Percentiles rank a stretch among this genome's conserved stretches.
phyloP scores from a whole-genome alignment of 768 basidiomycete species.

The Hericium alpestre region DNA sequence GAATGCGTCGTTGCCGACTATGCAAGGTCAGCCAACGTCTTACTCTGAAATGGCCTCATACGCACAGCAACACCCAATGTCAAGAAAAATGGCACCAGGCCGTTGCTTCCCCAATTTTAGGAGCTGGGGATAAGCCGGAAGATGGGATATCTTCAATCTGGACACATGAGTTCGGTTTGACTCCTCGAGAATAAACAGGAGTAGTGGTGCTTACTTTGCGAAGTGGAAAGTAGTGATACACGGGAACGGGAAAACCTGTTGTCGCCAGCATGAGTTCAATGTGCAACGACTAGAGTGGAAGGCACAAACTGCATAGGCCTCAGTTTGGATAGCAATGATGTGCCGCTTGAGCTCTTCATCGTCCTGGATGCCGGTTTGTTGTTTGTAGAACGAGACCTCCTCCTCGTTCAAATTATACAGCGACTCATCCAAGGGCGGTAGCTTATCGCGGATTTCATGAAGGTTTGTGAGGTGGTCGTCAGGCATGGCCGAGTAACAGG shows the following conservation, averaged over 20 bases:
- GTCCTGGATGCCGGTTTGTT: background rate
- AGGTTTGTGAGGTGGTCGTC: too few relatives aligned
- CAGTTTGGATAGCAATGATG: conserved; percentile 14
- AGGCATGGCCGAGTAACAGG: too few relatives aligned
- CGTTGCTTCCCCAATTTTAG: conserved; percentile 28
- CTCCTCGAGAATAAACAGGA: too few relatives aligned
- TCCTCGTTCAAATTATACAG: background rate
- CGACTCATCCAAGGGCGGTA: background rate
- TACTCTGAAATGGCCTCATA: background rate
- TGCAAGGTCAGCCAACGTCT: background rate
- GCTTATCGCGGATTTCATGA: too few relatives aligned
- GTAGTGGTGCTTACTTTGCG: conserved; percentile 4
- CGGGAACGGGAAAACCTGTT: conserved; percentile 21
- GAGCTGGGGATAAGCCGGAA: conserved; percentile 18
- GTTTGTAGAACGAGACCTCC: background rate
- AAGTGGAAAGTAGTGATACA: conserved; percentile 21
- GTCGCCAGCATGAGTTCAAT: background rate
- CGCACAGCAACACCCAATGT: conserved; percentile 37
- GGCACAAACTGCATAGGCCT: conserved; percentile 10
- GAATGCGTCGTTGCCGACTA: conserved; percentile 33
- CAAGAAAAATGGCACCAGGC: conserved; percentile 15
- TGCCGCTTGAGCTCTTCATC: conserved; percentile 16
- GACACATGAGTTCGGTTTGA: too few relatives aligned
- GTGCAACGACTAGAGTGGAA: background rate
- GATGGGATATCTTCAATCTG: conserved; percentile 17